phyloP scores from a whole-genome alignment of 345 rosid species.

The Barbarea vulgaris region DNA sequence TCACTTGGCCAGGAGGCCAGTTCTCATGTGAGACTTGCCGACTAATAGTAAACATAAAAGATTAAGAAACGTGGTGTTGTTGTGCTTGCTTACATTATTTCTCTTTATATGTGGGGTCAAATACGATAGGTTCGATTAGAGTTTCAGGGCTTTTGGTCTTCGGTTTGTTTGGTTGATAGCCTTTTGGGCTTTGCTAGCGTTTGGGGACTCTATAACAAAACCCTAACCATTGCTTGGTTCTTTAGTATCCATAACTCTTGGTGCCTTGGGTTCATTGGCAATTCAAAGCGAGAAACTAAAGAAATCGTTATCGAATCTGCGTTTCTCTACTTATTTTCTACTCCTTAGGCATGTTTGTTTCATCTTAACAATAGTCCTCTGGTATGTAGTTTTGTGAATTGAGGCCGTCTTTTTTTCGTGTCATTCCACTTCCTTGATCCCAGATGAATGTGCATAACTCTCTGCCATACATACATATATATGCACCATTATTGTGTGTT shows the following conservation, averaged over 20 bases:
- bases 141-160: not conserved
- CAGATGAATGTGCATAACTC: not conserved
- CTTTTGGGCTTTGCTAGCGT: not conserved
- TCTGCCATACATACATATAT: not conserved
- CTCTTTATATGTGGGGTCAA: not conserved
- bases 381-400: not conserved
- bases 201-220: not conserved
- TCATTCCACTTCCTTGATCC: not conserved
- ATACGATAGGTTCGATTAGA: not conserved
- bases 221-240: not conserved
- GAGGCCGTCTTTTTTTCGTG: not conserved
- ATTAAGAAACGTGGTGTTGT: not conserved
- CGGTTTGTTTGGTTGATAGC: not conserved
- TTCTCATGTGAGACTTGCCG: not conserved
- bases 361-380: not conserved
- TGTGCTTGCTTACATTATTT: not conserved
- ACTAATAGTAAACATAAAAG: not conserved
- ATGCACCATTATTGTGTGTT: not conserved
- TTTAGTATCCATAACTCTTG: not conserved
- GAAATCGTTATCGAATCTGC: not conserved
- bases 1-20: not conserved
- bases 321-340: not conserved
- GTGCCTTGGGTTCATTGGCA: not conserved
- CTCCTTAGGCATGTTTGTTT: not conserved
- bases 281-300: not conserved